These are phyloP conservation scores for Chaetomidium leptoderma DNA, from an alignment of 495 filamentous ascomycete species.

Conservation along the genomic window DNA sequence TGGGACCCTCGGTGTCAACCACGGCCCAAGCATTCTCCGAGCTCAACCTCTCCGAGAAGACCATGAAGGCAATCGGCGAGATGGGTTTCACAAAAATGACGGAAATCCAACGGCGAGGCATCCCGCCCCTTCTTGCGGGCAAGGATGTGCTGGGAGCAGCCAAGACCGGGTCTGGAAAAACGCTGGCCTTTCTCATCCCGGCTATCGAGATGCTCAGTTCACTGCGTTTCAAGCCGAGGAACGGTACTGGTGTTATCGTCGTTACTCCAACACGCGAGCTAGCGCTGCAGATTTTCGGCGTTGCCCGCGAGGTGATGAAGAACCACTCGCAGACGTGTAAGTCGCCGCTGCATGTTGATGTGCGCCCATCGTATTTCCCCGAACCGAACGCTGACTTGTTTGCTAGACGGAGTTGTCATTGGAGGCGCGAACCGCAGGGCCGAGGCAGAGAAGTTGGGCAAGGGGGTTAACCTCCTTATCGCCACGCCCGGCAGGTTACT, in stretches of 20 bases:
- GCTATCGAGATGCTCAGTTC: constrained; percentile 91
- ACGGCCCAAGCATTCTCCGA: constrained; percentile 61
- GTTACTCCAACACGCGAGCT: constrained; percentile 87
- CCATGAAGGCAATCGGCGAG: constrained; percentile 78
- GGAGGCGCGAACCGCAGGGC: constrained; percentile 88
- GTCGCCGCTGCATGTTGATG: background rate
- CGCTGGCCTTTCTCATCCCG: constrained; percentile 88
- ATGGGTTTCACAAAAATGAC: constrained; percentile 97
- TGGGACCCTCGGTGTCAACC: constrained; percentile 31
- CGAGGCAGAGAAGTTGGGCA: constrained; percentile 89
- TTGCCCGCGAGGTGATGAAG: constrained; percentile 85
- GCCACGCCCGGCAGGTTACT: constrained; percentile 90
- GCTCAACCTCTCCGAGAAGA: constrained; percentile 79
- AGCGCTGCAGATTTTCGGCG: constrained; percentile 93
- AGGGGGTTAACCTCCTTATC: constrained; percentile 91
- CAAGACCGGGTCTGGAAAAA: constrained; percentile 96
- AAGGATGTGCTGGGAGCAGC: constrained; percentile 93
- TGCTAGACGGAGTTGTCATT: constrained; percentile 78
- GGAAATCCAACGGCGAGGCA: constrained; percentile 84
- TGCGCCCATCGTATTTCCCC: too few relatives aligned
- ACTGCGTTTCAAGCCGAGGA: constrained; percentile 71
- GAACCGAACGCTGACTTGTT: background rate
- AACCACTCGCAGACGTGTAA: constrained; percentile 66
- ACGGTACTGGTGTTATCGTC: constrained; percentile 80
- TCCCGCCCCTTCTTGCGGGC: constrained; percentile 83